A percentile compares a stretch with the other conserved stretches of the same genome.
These are phyloP conservation scores for Neopestalotiopsis sp. DNA, from an alignment of 2,329 filamentous ascomycete species.

Conservation along the genomic window DNA sequence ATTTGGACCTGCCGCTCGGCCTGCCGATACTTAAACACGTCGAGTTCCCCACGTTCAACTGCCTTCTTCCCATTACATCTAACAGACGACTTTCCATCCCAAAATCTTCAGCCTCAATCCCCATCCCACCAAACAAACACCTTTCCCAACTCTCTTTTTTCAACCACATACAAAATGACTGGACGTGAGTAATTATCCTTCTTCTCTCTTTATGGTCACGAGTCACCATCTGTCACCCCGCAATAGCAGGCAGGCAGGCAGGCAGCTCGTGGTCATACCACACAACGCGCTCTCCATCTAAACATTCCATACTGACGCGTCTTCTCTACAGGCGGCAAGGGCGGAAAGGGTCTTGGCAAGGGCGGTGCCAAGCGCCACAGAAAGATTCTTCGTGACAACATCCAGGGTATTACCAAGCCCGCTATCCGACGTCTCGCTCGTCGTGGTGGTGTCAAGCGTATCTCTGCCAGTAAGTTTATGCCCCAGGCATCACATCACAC, in stretches of 20 bases:
- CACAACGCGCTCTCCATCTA: too few species aligned
- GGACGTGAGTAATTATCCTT: conserved; percentile 35
- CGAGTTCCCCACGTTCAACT: conserved; percentile 25
- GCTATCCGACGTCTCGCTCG: conserved; percentile 97
- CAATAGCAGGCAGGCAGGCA: too few species aligned
- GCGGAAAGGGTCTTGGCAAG: conserved; percentile 97
- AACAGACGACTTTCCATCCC: conserved; percentile 22
- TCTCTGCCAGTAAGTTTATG: conserved; percentile 79
- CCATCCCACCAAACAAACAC: conserved; percentile 22
- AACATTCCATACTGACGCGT: conserved; percentile 26
- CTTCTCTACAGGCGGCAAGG: conserved; percentile 58
- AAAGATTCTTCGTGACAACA: conserved; percentile 99
- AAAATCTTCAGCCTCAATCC: conserved; percentile 25
- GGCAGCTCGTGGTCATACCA: too few species aligned
- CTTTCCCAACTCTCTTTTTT: conserved; percentile 1
- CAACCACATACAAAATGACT: conserved; percentile 35
- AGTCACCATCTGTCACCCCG: too few species aligned
- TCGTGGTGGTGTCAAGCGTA: conserved; percentile 99
- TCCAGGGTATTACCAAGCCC: conserved; percentile 98
- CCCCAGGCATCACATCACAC: background rate
- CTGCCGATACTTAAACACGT: conserved; percentile 26
- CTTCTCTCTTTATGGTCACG: background rate
- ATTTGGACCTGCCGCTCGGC: conserved; percentile 31
- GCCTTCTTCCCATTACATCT: conserved; percentile 19
- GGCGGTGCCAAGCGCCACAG: conserved; percentile 98